Evolutionary conservation across 2,329 filamentous ascomycete species (phyloP).

Genomic region (Trichoderma endophyticum): DNA sequence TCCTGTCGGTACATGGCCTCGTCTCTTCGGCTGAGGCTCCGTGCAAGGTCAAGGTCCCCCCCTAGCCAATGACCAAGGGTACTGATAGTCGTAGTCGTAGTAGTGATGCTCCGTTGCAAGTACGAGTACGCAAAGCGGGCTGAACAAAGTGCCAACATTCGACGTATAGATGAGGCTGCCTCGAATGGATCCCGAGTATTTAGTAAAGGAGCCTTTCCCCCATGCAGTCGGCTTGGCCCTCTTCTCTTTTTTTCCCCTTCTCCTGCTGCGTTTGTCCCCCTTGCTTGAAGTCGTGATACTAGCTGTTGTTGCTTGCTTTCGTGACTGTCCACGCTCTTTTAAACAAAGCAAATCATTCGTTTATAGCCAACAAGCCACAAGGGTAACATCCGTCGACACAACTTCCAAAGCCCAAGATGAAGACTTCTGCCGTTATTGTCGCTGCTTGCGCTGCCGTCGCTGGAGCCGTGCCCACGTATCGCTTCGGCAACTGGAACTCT

Average conservation of each 20-base stretch:
- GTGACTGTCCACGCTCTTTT: background rate
- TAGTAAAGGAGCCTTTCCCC: slow-evolving; percentile 3
- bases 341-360: background rate
- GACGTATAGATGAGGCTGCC: background rate
- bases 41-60: background rate
- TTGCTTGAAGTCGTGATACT: slow-evolving; percentile 3
- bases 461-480: background rate
- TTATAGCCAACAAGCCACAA: background rate
- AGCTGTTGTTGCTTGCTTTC: background rate
- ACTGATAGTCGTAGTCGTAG: slow-evolving; percentile 4
- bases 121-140: slow-evolving; percentile 12
- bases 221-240: background rate
- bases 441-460: slow-evolving; percentile 10
- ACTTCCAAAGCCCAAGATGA: slow-evolving; percentile 9
- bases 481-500: background rate
- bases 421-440: slow-evolving; percentile 8
- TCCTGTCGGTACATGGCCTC: background rate
- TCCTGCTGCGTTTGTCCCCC: background rate
- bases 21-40: slow-evolving; percentile 9
- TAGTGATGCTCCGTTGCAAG: background rate
- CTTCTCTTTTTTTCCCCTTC: background rate
- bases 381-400: background rate
- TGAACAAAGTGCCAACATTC: slow-evolving; percentile 1
- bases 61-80: background rate
- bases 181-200: slow-evolving; percentile 3